Percentiles rank a stretch among this genome's conserved stretches.
phyloP scores from a whole-genome alignment of 768 basidiomycete genomes.

The Phlegmacium glaucopus region DNA sequence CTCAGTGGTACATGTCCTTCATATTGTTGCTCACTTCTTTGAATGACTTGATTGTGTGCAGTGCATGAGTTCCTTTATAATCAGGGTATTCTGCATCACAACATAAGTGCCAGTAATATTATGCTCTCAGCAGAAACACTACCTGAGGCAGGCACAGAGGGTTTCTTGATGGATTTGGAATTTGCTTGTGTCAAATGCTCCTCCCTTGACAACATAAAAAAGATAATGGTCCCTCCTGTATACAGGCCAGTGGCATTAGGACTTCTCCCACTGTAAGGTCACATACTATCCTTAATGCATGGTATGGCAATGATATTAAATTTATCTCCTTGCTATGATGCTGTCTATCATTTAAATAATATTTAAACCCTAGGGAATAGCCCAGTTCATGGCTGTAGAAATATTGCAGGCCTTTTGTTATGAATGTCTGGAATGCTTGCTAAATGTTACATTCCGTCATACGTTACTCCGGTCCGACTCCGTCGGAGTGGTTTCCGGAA shows the following conservation, averaged over 20 bases:
- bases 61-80: slow-evolving; percentile 17
- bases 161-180: slow-evolving; percentile 31
- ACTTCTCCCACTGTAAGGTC: slow-evolving; percentile 4
- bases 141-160: slow-evolving; percentile 6
- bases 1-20: slow-evolving; percentile 10
- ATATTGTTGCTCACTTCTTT: background rate
- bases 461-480: too few species aligned
- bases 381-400: slow-evolving; percentile 18
- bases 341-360: background rate
- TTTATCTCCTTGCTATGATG: background rate
- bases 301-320: slow-evolving; percentile 16
- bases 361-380: slow-evolving; percentile 13
- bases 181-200: slow-evolving; percentile 13
- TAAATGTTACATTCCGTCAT: too few species aligned
- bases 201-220: background rate
- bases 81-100: slow-evolving; percentile 26
- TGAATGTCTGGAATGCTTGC: too few species aligned
- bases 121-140: slow-evolving; percentile 16
- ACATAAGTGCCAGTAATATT: slow-evolving; percentile 32
- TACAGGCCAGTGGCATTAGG: background rate
- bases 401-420: too few species aligned
- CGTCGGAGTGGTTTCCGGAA: too few species aligned
- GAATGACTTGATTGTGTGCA: slow-evolving; percentile 1
- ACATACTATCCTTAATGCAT: slow-evolving; percentile 6
- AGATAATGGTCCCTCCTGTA: background rate